Conservation (phyloP, 768 basidiomycete genomes). For the Termitomyces sp. region DNA sequence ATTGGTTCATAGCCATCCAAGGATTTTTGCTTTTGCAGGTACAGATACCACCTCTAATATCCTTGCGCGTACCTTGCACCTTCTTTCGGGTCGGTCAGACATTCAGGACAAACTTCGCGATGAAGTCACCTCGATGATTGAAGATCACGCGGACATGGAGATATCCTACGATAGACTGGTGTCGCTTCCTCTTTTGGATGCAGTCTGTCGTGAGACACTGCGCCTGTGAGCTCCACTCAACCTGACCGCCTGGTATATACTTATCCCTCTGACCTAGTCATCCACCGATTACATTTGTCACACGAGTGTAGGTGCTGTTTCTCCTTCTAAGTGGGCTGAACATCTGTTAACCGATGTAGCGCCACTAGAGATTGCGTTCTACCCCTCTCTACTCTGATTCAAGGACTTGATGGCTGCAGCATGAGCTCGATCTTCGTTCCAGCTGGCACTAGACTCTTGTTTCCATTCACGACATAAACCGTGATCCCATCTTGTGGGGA, state of each 20-base stretch:
- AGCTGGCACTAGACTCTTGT: conserved; percentile 31
- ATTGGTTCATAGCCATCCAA: neutral
- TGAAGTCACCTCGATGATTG: conserved; percentile 24
- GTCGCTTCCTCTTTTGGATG: conserved; percentile 30
- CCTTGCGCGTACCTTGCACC: conserved; percentile 28
- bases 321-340: neutral
- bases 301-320: conserved; percentile 10
- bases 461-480: conserved; percentile 32
- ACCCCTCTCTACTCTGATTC: conserved; percentile 34
- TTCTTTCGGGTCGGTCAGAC: conserved; percentile 25
- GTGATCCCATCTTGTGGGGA: conserved; percentile 39
- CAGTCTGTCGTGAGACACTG: conserved; percentile 32
- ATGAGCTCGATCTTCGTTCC: conserved; percentile 32
- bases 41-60: conserved; percentile 41
- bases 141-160: conserved; percentile 21
- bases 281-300: conserved; percentile 12
- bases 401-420: conserved; percentile 27
- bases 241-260: neutral
- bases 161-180: conserved; percentile 32
- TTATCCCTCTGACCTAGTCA: conserved; percentile 1
- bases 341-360: conserved; percentile 15
- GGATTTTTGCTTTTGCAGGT: conserved; percentile 28
- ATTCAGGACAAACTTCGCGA: conserved; percentile 28
- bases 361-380: conserved; percentile 29
- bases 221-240: conserved; percentile 24